Base-by-base conservation (phyloP, 495 filamentous ascomycete genomes). In the Poronia punctata region DNA sequence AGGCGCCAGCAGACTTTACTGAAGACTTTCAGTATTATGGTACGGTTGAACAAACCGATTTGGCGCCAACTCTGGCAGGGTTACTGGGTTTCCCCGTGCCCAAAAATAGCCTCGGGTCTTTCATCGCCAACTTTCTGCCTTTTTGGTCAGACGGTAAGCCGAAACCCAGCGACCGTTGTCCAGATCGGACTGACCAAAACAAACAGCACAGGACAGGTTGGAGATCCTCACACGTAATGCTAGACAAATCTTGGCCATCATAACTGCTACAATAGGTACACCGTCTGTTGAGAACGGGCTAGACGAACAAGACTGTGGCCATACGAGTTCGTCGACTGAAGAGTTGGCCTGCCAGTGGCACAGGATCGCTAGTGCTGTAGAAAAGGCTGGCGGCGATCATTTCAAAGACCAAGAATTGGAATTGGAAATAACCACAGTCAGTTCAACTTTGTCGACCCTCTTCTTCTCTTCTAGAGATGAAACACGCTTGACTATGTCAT, bases 51-150 rank as follows among this genome's bases (percentile, higher is more conserved):
- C 92, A 99, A 65, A 90, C 86, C 7, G 92, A 99, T 64, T 72
- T 97, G 40, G 86, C 84, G 2, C 88, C 92, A 3, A 94, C 89
- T 0, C 60, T 99, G n/a, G 87, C 84, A 21, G 86, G 80, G 4
- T 64, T 97, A 21, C 70, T 99, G 26, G 88, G 88, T 5, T 78
- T 97, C 49, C 90, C 93, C 0, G 72, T 95, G 12, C 84, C 92
- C n/a, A 73, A 81, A 62, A 99, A 99, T 53, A 97, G 84, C 50
- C 63, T 97, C 0, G 92, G 92, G 2, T 80, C 88, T 12, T 84
- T 96, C 38, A 92, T 97, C 36, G 71, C 80, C 3, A 74, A 84
- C 6, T 75, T 97, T 46, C 64, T 96, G 7, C 61, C 64, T 2
- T 75, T 95, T 51, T 97, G 88, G 88, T 36, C 65, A 4, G 54